Percentiles rank a stretch among this genome's conserved stretches.
Conservation (phyloP, 73 alveolate genomes). For the Tetrahymena borealis region DNA sequence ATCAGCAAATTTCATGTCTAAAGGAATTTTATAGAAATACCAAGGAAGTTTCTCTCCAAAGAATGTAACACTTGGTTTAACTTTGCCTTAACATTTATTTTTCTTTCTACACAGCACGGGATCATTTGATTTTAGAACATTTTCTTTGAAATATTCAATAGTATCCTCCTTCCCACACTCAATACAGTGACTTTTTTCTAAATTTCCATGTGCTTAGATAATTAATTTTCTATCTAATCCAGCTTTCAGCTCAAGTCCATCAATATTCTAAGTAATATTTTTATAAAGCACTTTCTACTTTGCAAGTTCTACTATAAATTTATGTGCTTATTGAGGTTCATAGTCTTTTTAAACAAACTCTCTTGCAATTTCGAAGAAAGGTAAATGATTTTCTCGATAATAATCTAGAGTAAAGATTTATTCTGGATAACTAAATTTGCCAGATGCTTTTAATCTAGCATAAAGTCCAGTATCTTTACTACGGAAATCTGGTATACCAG, state of each 20-base stretch:
- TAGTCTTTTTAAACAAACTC: conserved; percentile 46
- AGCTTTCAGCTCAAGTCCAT: conserved; percentile 62
- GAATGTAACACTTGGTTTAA: conserved; percentile 59
- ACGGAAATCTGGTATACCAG: conserved; percentile 98
- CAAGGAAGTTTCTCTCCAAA: conserved; percentile 61
- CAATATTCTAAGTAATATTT: conserved; percentile 72
- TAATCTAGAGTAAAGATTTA: conserved; percentile 54
- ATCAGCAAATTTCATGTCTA: conserved; percentile 28
- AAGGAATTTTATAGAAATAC: conserved; percentile 6
- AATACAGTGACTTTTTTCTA: conserved; percentile 38
- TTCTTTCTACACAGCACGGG: conserved; percentile 5
- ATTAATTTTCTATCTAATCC: conserved; percentile 57
- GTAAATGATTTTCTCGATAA: conserved; percentile 57
- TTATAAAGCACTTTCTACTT: conserved; percentile 36
- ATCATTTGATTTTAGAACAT: conserved; percentile 20
- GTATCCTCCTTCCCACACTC: conserved; percentile 27
- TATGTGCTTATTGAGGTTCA: conserved; percentile 55
- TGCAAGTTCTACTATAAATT: conserved; percentile 24
- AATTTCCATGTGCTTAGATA: conserved; percentile 69
- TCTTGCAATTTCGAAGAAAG: conserved; percentile 47
- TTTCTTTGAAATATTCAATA: conserved; percentile 20
- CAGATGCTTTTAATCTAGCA: conserved; percentile 41
- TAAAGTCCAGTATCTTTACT: conserved; percentile 87
- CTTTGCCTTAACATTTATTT: conserved; percentile 21
- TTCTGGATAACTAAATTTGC: conserved; percentile 52